A percentile compares a stretch with the other conserved stretches of the same genome.
These are phyloP conservation scores for Jamesozyma rosinii DNA, from an alignment of 805 yeast genomes.

Conservation along the genomic window DNA sequence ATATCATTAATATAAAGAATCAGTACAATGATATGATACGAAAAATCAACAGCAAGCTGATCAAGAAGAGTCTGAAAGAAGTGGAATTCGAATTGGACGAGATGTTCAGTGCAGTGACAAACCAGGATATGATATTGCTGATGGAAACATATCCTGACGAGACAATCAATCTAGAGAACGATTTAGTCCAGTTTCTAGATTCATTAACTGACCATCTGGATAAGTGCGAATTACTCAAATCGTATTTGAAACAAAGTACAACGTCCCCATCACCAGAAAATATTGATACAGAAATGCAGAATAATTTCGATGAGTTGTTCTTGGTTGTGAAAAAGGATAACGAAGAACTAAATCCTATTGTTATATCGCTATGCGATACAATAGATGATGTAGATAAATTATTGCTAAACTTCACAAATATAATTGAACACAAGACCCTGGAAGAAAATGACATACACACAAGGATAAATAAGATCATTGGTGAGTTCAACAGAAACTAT, in stretches of 20 bases:
- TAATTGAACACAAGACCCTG: constrained; percentile 25
- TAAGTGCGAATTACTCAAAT: constrained; percentile 45
- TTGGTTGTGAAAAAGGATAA: constrained; percentile 45
- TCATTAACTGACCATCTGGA: constrained; percentile 77
- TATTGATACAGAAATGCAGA: background rate
- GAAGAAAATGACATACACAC: constrained; percentile 14
- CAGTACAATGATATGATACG: constrained; percentile 27
- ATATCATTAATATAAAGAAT: constrained; percentile 24
- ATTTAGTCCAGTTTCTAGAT: constrained; percentile 58
- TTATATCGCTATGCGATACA: constrained; percentile 38
- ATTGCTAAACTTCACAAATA: constrained; percentile 20
- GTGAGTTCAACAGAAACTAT: constrained; percentile 22
- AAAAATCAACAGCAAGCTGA: constrained; percentile 21
- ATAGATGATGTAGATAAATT: constrained; percentile 23
- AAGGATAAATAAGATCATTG: constrained; percentile 13
- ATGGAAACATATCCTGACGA: constrained; percentile 18
- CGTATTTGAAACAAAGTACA: constrained; percentile 11
- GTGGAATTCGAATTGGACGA: constrained; percentile 14
- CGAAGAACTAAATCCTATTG: constrained; percentile 47
- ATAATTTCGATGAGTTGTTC: constrained; percentile 34
- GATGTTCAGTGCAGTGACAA: constrained; percentile 16
- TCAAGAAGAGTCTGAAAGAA: constrained; percentile 17
- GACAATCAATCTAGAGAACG: constrained; percentile 39
- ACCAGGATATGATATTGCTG: constrained; percentile 15
- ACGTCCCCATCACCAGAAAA: background rate